phyloP scores from a whole-genome alignment of 192 early-diverging fungal genomes.

The Coemansia sp. region DNA sequence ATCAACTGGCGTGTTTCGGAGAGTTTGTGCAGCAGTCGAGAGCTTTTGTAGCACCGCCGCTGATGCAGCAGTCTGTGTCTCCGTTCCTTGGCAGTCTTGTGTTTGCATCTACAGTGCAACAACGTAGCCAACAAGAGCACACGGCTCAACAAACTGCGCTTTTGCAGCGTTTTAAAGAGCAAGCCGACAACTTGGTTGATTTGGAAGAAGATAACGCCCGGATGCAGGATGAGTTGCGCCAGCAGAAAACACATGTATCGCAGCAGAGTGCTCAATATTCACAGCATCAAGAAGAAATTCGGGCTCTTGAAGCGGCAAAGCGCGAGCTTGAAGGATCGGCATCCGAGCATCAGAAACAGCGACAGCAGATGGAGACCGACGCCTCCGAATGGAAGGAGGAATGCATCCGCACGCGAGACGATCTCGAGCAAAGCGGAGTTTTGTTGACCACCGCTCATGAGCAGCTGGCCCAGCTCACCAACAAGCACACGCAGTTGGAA shows the following conservation, averaged over 20 bases:
- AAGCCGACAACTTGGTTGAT: not conserved
- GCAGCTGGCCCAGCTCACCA: slow-evolving; percentile 6
- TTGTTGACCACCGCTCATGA: not conserved
- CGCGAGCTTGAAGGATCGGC: not conserved
- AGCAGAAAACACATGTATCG: not conserved
- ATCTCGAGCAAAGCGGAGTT: slow-evolving; percentile 13
- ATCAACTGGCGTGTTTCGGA: not conserved
- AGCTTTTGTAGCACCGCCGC: not conserved
- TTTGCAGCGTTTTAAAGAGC: not conserved
- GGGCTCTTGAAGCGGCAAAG: not conserved
- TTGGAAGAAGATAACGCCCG: not conserved
- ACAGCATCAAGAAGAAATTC: not conserved
- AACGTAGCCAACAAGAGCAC: not conserved
- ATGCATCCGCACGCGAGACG: slow-evolving; percentile 10
- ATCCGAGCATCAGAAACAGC: slow-evolving; percentile 2
- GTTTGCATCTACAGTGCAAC: not conserved
- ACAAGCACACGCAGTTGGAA: slow-evolving; percentile 6
- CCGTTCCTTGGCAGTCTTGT: not conserved
- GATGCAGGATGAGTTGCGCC: not conserved
- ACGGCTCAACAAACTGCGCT: not conserved
- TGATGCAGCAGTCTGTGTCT: not conserved
- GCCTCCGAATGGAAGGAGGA: slow-evolving; percentile 26
- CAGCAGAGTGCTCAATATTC: not conserved
- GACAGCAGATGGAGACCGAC: slow-evolving; percentile 16
- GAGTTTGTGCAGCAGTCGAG: not conserved